Percentiles rank a stretch among this genome's conserved stretches.
These are phyloP conservation scores for Melaleuca quinquenervia DNA, from an alignment of 345 rosid species.

Conservation along the genomic window DNA sequence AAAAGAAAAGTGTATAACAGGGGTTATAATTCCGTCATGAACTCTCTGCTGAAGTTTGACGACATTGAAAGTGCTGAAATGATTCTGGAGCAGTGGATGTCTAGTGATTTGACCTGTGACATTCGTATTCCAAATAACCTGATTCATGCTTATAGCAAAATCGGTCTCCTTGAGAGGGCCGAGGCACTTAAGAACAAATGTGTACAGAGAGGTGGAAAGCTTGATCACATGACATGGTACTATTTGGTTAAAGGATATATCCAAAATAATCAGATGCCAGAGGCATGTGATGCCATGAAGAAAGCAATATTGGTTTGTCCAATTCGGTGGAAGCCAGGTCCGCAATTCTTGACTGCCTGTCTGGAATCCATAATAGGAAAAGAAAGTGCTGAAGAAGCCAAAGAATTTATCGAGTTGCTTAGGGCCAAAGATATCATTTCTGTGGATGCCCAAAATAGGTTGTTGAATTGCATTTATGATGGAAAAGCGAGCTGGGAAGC, in stretches of 20 bases:
- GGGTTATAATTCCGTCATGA: constrained; percentile 8
- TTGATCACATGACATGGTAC: constrained; percentile 10
- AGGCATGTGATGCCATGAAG: constrained; percentile 21
- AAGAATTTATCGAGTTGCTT: constrained; percentile 9
- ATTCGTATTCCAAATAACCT: constrained; percentile 14
- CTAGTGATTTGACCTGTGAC: background rate
- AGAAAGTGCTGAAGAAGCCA: constrained; percentile 5
- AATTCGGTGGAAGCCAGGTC: constrained; percentile 4
- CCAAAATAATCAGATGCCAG: background rate
- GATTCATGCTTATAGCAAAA: constrained; percentile 13
- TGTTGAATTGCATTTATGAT: constrained; percentile 3
- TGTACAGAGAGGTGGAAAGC: constrained; percentile 10
- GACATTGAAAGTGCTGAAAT: constrained; percentile 30
- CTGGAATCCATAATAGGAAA: constrained; percentile 12
- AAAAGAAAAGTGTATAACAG: background rate
- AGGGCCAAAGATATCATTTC: constrained; percentile 6
- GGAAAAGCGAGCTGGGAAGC: background rate
- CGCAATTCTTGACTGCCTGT: constrained; percentile 6
- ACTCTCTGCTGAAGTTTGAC: constrained; percentile 20
- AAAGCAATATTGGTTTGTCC: constrained; percentile 6
- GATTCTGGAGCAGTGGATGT: constrained; percentile 31
- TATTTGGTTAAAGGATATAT: constrained; percentile 13
- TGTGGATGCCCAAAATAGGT: background rate
- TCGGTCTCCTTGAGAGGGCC: constrained; percentile 21
- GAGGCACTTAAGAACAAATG: constrained; percentile 4